Conservation (phyloP, 2,329 filamentous ascomycete species). For the Sclerotinia glacialis region DNA sequence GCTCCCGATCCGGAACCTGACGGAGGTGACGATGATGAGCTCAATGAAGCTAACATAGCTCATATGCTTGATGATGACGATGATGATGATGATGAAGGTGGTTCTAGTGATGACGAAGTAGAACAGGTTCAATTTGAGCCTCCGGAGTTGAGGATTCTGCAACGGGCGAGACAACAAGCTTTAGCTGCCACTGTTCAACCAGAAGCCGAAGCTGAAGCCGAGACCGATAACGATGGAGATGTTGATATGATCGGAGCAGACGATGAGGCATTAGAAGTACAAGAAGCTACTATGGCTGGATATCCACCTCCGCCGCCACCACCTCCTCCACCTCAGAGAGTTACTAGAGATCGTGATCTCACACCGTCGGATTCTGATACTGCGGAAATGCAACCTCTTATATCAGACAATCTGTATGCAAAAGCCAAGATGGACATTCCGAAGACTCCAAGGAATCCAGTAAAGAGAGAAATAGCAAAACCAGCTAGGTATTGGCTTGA, state of each 20-base stretch:
- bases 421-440: slow-evolving; percentile 73
- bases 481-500: slow-evolving; percentile 84
- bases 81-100: slow-evolving; percentile 38
- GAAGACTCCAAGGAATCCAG: slow-evolving; percentile 67
- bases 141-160: slow-evolving; percentile 30
- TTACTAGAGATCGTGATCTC: slow-evolving; percentile 54
- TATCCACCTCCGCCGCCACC: slow-evolving; percentile 61
- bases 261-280: slow-evolving; percentile 63
- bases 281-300: slow-evolving; percentile 74
- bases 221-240: slow-evolving; percentile 44
- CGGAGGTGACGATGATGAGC: slow-evolving; percentile 42
- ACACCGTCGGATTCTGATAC: slow-evolving; percentile 73
- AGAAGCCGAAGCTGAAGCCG: slow-evolving; percentile 41
- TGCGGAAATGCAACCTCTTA: slow-evolving; percentile 57
- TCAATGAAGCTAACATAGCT: slow-evolving; percentile 49
- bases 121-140: slow-evolving; percentile 5
- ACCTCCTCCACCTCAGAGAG: slow-evolving; percentile 45
- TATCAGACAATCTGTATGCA: slow-evolving; percentile 58
- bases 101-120: slow-evolving; percentile 28
- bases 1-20: slow-evolving; percentile 26
- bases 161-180: neutral
- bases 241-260: slow-evolving; percentile 48
- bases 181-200: slow-evolving; percentile 31
- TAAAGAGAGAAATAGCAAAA: slow-evolving; percentile 50
- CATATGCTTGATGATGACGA: slow-evolving; percentile 39